Percentiles rank a stretch among this genome's conserved stretches.
Evolutionary conservation across 176 grass and related monocot genomes (phyloP).

Genomic region (Phyllostachys edulis): DNA sequence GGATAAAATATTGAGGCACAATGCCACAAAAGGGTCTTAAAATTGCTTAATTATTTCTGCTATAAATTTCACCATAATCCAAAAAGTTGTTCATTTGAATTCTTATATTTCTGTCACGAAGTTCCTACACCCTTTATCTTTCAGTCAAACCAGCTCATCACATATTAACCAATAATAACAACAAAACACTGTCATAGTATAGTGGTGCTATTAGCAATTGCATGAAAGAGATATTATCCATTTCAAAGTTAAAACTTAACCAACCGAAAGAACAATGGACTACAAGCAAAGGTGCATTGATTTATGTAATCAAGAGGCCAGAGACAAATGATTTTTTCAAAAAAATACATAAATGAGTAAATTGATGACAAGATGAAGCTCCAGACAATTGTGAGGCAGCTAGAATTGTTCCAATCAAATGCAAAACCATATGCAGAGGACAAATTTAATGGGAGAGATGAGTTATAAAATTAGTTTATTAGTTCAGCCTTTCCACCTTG

Average conservation of each 20-base stretch:
- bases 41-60: neutral
- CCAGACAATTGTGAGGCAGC: neutral
- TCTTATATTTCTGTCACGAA: no score
- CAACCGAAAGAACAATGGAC: no score
- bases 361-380: neutral
- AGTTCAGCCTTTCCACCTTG: neutral
- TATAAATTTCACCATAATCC: neutral
- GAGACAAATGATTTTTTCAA: neutral
- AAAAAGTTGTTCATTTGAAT: neutral
- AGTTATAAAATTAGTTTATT: neutral
- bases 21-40: neutral
- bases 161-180: no score
- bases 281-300: constrained; percentile 2
- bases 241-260: no score
- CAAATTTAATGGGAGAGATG: neutral
- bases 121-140: no score
- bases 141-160: no score
- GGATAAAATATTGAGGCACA: neutral
- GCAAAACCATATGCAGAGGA: neutral
- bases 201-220: no score
- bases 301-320: neutral
- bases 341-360: neutral
- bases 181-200: no score
- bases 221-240: no score
- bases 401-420: neutral